phyloP scores from a whole-genome alignment of 1,139 yeast species.

The Saccharomyces hybrid region DNA sequence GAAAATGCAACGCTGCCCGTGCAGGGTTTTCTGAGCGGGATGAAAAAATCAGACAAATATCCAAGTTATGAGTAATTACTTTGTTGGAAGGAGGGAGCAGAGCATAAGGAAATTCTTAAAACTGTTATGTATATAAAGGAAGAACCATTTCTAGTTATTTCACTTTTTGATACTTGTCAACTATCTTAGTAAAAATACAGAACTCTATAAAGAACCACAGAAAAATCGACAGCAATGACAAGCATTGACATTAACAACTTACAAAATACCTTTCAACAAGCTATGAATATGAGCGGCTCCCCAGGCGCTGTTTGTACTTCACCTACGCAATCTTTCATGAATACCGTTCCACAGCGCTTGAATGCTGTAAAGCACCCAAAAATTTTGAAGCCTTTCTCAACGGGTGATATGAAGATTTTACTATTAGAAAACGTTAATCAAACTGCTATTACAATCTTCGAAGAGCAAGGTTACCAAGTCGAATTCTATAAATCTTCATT shows the following conservation, averaged over 20 bases:
- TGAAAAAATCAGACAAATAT: neutral
- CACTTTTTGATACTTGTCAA: neutral
- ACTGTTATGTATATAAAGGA: neutral
- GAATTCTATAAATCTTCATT: conserved; percentile 87
- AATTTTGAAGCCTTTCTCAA: conserved; percentile 26
- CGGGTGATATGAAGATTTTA: conserved; percentile 78
- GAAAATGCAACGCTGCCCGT: neutral
- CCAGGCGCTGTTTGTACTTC: conserved; percentile 72
- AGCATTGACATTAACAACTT: conserved; percentile 46
- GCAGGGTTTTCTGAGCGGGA: neutral
- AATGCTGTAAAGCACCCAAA: conserved; percentile 46
- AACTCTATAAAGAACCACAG: neutral
- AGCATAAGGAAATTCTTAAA: neutral
- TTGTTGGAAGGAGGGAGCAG: neutral
- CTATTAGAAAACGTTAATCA: conserved; percentile 86
- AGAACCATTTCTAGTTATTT: neutral
- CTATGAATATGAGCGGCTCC: conserved; percentile 38
- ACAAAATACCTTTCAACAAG: conserved; percentile 49
- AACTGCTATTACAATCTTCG: conserved; percentile 83
- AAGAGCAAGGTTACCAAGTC: conserved; percentile 90
- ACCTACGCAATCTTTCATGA: conserved; percentile 38
- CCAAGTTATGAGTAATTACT: neutral
- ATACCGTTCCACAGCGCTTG: conserved; percentile 30
- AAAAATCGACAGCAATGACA: neutral
- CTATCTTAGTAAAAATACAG: neutral